These are phyloP conservation scores for Coemansia sp. DNA, from an alignment of 192 early-diverging fungal genomes.

Conservation along the genomic window DNA sequence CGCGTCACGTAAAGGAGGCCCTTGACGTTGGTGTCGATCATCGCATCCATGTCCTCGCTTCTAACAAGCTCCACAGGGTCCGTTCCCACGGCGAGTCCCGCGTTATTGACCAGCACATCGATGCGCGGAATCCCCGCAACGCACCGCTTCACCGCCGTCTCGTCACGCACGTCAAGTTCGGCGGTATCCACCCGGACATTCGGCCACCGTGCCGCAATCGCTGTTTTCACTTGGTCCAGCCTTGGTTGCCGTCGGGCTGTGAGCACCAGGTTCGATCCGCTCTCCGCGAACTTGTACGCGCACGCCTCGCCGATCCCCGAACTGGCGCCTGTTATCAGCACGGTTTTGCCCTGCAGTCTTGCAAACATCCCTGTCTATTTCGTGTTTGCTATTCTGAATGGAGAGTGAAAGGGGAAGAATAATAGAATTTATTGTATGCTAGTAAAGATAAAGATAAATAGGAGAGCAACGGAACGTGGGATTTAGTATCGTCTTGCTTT, in stretches of 20 bases:
- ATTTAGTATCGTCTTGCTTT: no score
- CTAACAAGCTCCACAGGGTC: conserved; percentile 65
- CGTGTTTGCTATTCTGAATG: background rate
- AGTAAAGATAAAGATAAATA: no score
- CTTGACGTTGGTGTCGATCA: conserved; percentile 90
- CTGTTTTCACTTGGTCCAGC: conserved; percentile 59
- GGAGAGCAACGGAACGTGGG: no score
- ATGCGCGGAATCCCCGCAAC: conserved; percentile 62
- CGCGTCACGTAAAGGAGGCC: conserved; percentile 80
- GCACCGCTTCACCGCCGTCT: conserved; percentile 53
- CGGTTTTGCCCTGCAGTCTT: conserved; percentile 49
- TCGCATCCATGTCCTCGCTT: conserved; percentile 68
- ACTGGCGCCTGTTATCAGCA: conserved; percentile 57
- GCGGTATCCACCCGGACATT: conserved; percentile 60
- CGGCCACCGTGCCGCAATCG: conserved; percentile 54
- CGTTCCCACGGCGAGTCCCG: conserved; percentile 75
- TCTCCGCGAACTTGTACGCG: conserved; percentile 51
- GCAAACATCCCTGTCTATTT: conserved; percentile 28
- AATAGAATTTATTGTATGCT: no score
- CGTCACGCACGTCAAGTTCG: conserved; percentile 72
- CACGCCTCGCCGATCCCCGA: conserved; percentile 56
- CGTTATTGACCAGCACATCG: conserved; percentile 89
- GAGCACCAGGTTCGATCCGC: conserved; percentile 54
- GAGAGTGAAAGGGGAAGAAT: no score
- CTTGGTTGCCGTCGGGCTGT: conserved; percentile 68